Conservation (phyloP, 768 basidiomycete genomes). For the Serendipita sp. region DNA sequence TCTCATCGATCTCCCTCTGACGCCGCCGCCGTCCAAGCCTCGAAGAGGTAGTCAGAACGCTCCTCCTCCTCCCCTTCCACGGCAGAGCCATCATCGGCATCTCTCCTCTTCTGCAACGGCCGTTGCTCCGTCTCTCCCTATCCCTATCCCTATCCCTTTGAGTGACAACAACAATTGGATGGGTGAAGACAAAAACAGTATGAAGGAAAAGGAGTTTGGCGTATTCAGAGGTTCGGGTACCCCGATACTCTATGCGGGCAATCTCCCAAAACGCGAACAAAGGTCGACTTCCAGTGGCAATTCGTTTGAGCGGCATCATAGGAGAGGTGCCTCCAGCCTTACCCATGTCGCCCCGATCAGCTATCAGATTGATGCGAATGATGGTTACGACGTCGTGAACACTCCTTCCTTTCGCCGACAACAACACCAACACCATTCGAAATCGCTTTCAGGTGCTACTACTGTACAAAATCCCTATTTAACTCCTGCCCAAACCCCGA, state of each 20-base stretch:
- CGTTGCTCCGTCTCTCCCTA: background rate
- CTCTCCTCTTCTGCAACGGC: conserved; percentile 4
- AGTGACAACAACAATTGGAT: background rate
- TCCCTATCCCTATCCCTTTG: background rate
- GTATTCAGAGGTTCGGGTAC: background rate
- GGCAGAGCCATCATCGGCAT: background rate
- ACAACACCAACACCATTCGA: background rate
- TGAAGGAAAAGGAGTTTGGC: background rate
- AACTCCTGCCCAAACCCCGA: background rate
- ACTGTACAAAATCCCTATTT: background rate
- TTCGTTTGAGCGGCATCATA: background rate
- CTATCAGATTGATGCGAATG: too few species aligned
- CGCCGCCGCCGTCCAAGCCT: background rate
- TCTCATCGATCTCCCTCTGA: background rate
- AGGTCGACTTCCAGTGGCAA: background rate
- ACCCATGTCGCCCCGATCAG: too few species aligned
- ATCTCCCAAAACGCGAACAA: background rate
- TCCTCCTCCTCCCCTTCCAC: background rate
- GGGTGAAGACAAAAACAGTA: background rate
- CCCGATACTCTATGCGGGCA: background rate
- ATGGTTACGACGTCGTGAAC: too few species aligned
- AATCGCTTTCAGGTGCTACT: background rate
- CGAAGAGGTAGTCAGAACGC: background rate
- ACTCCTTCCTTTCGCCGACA: background rate
- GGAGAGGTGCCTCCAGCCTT: too few species aligned